phyloP scores from a whole-genome alignment of 441 rosid species.

The Dalechampia spathulata region DNA sequence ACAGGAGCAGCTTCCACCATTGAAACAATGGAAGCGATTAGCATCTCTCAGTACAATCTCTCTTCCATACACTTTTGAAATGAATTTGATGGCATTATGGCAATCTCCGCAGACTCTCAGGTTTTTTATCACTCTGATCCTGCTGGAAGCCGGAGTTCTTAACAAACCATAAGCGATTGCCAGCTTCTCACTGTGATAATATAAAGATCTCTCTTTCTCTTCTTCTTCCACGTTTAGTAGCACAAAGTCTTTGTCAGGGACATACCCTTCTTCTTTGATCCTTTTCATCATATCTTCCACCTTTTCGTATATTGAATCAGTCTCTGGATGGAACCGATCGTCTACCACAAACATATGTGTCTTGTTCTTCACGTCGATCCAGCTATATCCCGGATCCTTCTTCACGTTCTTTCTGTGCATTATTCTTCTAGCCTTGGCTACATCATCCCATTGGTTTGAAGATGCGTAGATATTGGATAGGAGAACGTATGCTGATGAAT shows the following conservation, averaged over 20 bases:
- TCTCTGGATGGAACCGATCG: conserved; percentile 19
- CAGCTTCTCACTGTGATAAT: conserved; percentile 24
- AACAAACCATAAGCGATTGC: conserved; percentile 23
- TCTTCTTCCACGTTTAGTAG: conserved; percentile 23
- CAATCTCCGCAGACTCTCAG: conserved; percentile 24
- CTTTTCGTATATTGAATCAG: conserved; percentile 12
- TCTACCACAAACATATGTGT: conserved; percentile 23
- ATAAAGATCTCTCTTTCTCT: conserved; percentile 17
- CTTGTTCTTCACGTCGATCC: conserved; percentile 26
- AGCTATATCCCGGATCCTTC: conserved; percentile 32
- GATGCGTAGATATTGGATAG: conserved; percentile 24
- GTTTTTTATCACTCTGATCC: conserved; percentile 18
- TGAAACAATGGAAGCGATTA: conserved; percentile 23
- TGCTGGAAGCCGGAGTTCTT: conserved; percentile 11
- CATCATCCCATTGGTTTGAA: conserved; percentile 21
- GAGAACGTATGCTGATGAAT: conserved; percentile 21
- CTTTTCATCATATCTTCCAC: conserved; percentile 19
- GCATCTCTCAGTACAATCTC: conserved; percentile 25
- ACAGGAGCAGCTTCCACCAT: conserved; percentile 20
- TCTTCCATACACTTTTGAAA: conserved; percentile 16
- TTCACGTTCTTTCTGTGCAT: conserved; percentile 25
- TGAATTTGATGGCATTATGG: conserved; percentile 15
- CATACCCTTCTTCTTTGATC: conserved; percentile 24
- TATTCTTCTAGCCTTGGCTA: conserved; percentile 13
- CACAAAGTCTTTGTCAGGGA: conserved; percentile 21